Base-by-base conservation (phyloP, 305 asterid species). In the Striga hermonthica region DNA sequence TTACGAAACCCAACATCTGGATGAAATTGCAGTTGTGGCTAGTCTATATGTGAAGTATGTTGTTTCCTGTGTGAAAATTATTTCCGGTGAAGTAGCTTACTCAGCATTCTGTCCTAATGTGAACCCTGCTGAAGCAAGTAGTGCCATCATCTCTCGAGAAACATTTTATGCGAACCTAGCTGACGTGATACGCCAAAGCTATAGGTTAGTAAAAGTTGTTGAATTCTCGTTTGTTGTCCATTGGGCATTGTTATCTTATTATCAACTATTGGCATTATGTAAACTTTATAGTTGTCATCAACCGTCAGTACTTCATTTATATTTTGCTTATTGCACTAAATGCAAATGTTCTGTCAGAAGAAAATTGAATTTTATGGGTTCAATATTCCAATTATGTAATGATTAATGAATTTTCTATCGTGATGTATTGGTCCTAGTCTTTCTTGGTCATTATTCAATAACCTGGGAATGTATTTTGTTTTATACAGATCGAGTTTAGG, bases 401-500 rank as follows among this genome's bases (percentile, higher is more conserved):
- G 38, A 48, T 37, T 49, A 40, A 34, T 54, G 38, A 48, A 68
- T 45, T 22, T 35, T 52, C 43, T 52, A 16, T 38, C 67, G 45
- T 61, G 65, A 54, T 66, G 31, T 13, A 60, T 16, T 54, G 31
- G n/a, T 65, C 44, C 22, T 52, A 43, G 14, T 41, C 34, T 40
- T 47, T 3, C 59, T 31, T 44, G 62, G 39, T 73, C 56, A 56
- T 7, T 65, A 39, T 40, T 39, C 12, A 57, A 35, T 68, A 55
- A 60, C 57, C 2, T 9, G 38, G 0, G 48, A 15, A 6, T 9
- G 22, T 16, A 63, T 53, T 62, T 67, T 36, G 14, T 45, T 74
- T 67, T 40, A 57, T 50, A 57, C 86, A 83, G 89, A 72, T 75
- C 79, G 31, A 62, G 0, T 55, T 63, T 79, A 57, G 84, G 83